Percentiles rank a stretch among this genome's conserved stretches.
Conservation (phyloP, 176 grass and related monocot genomes). For the Carex parvula region DNA sequence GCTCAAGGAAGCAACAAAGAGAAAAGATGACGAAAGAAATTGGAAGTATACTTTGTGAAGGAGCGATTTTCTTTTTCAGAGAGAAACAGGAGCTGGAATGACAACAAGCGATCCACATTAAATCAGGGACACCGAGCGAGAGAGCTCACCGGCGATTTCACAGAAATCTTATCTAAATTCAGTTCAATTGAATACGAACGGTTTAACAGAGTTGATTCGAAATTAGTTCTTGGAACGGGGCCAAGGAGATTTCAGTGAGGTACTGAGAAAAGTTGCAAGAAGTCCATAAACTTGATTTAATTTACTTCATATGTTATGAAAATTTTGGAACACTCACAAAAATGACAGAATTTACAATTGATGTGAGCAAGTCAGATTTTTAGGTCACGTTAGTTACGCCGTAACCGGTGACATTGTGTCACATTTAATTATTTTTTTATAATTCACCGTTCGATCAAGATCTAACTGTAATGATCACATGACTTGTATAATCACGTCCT, state of each 20-base stretch:
- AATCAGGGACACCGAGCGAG: neutral
- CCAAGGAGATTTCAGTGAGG: neutral
- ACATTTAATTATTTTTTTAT: no score
- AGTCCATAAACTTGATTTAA: no score
- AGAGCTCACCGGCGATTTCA: neutral
- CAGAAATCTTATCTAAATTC: neutral
- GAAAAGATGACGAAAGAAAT: neutral
- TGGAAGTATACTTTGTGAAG: conserved; percentile 7
- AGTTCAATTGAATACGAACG: neutral
- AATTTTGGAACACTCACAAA: no score
- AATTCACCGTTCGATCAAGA: no score
- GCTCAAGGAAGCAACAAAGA: neutral
- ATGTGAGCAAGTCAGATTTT: no score
- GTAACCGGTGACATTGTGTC: no score
- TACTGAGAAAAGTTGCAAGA: neutral
- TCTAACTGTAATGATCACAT: no score
- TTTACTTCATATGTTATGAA: no score
- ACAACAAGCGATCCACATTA: conserved; percentile 27
- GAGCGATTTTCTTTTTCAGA: neutral
- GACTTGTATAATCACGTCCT: no score
- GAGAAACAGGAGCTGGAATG: neutral
- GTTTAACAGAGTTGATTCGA: neutral
- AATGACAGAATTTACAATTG: no score
- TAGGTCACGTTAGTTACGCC: no score
- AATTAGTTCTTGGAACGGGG: neutral